Base-by-base conservation (phyloP, 345 rosid genomes). In the Sisymbrium altissimum region DNA sequence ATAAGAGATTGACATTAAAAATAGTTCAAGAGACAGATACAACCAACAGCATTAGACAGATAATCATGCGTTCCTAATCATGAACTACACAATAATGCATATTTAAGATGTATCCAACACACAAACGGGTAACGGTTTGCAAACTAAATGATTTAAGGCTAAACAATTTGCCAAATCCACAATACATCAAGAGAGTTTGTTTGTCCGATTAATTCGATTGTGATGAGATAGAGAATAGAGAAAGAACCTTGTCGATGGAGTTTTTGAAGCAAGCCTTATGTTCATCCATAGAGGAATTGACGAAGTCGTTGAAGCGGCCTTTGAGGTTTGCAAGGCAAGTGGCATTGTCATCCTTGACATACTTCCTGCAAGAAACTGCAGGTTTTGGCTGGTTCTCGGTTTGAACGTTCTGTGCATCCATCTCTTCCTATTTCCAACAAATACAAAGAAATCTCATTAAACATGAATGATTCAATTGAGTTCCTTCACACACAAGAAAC, bases 221-320 rank as follows among this genome's bases (percentile, higher is more conserved):
- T 3, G n/a, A 23, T 23, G 1, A 23, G 3, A 1, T 9, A 46
- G 14, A 38, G 36, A 1, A 21, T 45, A 30, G 50, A 73, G 46
- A 68, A 61, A 14, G 13, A 27, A 87, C 96, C 93, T 90, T 89
- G 54, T 86, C 44, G 18, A 93, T 79, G 61, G 91, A 80, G 66
- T 85, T 85, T 69, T 82, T 79, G 56, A 87, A 87, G 76, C 92
- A 93, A 65, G 70, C 66, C 82, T 86, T 89, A 81, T 89, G 97
- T 68, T 93, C 97, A 14, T 89, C 93, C 92, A 87, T 82, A 3
- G 93, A 88, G 36, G 98, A 83, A 73, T 83, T 40, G 10, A 90
- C 64, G 75, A 90, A 86, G 46, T 90, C 97, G 57, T 85, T 88
- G 8, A 93, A 79, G 79, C 87, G 92, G 70, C 80, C 92, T 81